Evolutionary conservation across 495 filamentous ascomycete genomes (phyloP), one percentile per base, ranked within the genome.

Genomic region (Neurospora sp.): DNA sequence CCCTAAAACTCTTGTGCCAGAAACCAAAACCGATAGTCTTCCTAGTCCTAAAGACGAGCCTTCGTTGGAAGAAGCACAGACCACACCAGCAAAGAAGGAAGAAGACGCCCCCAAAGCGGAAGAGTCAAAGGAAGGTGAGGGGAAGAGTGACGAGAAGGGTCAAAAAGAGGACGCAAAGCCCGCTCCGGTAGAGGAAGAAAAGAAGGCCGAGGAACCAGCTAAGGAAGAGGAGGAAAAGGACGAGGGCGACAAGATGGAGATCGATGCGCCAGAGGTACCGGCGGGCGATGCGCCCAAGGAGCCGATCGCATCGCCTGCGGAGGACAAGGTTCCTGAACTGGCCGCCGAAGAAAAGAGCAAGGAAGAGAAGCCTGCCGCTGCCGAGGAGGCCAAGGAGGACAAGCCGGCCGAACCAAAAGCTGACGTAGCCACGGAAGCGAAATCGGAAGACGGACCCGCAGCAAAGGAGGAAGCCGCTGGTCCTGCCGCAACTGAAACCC

Each of bases 351-450:
- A 66, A 66, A 69, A 77, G 59, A 37, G n/a, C 6, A 42, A 73
- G 11, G 71, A 59, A 41, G 59, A 73, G 7, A 73, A 78, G 40
- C 70, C 75, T 8, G 71, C 75, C 69, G 12, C 53, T 70, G 31
- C 76, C 73, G 73, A 80, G 27, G 61, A 70, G 10, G 48, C 75
- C 59, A 68, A 75, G 71, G 53, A 73, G 77, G 20, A 74, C 75
- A 72, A 76, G 27, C 20, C 59, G 12, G 31, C 71, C 27, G 72
- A 75, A 41, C 40, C 75, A 18, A 53, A 40, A 31, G 9, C 72
- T 31, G 72, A 76, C 7, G 53, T 18, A 35, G 53, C 53, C 14
- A 68, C 74, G 69, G 71, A 71, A 14, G 59, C 71, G 6, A 42
- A 69, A 27, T 73, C 76, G 35, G 46, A 71, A 42, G 78, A 81